Conservation (phyloP, 1,284 basidiomycete species). For the Lignosus rhinocerotis region DNA sequence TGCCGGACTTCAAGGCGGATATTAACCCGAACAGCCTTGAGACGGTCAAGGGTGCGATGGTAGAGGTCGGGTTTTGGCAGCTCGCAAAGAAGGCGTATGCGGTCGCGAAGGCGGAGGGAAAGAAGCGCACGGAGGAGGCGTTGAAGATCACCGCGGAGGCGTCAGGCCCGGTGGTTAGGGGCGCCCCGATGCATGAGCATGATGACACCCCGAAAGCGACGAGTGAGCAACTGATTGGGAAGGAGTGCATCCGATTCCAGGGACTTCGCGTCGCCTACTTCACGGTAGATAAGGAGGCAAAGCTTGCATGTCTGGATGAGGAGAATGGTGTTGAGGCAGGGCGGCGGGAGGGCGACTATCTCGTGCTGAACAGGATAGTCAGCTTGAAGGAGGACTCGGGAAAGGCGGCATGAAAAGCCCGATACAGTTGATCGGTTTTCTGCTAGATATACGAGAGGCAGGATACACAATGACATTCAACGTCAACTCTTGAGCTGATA, state of each 20-base stretch:
- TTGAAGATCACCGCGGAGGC: constrained; percentile 47
- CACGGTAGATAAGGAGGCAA: constrained; percentile 85
- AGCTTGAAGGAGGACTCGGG: constrained; percentile 94
- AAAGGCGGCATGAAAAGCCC: constrained; percentile 50
- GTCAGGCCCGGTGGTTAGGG: constrained; percentile 20
- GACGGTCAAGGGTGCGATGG: constrained; percentile 76
- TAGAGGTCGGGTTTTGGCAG: constrained; percentile 90
- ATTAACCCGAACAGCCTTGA: constrained; percentile 82
- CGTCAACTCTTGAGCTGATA: no score
- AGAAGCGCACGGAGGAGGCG: constrained; percentile 65
- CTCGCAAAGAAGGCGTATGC: constrained; percentile 72
- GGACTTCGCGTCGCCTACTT: constrained; percentile 97
- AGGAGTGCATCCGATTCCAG: constrained; percentile 96
- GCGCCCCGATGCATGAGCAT: constrained; percentile 36
- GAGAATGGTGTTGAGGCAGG: constrained; percentile 43
- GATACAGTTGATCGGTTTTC: neutral
- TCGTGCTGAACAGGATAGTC: constrained; percentile 93
- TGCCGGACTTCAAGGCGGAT: constrained; percentile 73
- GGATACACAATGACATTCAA: no score
- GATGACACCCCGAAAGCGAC: constrained; percentile 68
- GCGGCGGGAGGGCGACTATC: constrained; percentile 65
- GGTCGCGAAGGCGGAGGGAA: constrained; percentile 70
- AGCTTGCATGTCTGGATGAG: constrained; percentile 64
- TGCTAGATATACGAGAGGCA: no score
- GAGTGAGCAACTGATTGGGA: constrained; percentile 83